phyloP scores from a whole-genome alignment of 352 stramenopile genomes.

The Stramenopiles sp. region DNA sequence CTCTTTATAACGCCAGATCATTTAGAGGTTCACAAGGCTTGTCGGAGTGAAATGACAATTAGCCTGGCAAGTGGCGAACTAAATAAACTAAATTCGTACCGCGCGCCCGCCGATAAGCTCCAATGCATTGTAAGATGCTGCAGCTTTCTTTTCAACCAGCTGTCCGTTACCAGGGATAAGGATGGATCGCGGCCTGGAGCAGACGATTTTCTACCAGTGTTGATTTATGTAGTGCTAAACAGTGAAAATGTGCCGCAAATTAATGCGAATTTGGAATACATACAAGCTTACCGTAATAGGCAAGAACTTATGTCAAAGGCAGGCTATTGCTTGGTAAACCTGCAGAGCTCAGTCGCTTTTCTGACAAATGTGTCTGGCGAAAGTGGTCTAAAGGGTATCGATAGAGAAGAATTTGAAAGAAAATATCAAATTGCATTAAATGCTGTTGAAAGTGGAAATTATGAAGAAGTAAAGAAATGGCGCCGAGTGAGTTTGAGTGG shows the following conservation, averaged over 20 bases:
- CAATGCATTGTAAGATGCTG: conserved; percentile 47
- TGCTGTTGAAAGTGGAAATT: neutral
- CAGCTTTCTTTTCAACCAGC: conserved; percentile 41
- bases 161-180: conserved; percentile 28
- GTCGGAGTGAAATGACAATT: conserved; percentile 21
- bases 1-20: conserved; percentile 55
- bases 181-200: conserved; percentile 43
- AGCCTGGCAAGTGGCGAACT: conserved; percentile 29
- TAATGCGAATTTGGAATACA: conserved; percentile 58
- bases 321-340: conserved; percentile 72
- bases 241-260: conserved; percentile 45
- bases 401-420: neutral
- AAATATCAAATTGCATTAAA: neutral
- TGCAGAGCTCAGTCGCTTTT: conserved; percentile 53
- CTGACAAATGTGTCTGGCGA: conserved; percentile 18
- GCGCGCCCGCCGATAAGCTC: conserved; percentile 57
- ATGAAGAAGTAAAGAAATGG: neutral
- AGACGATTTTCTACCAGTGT: conserved; percentile 64
- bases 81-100: conserved; percentile 27
- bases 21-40: conserved; percentile 37
- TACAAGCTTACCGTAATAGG: conserved; percentile 43
- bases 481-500: too few relatives aligned
- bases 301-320: conserved; percentile 50
- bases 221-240: conserved; percentile 69
- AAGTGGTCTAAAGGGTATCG: neutral